These are phyloP conservation scores for Ceratorhiza oryzae-sativae DNA, from an alignment of 1,284 basidiomycete species.

Conservation along the genomic window DNA sequence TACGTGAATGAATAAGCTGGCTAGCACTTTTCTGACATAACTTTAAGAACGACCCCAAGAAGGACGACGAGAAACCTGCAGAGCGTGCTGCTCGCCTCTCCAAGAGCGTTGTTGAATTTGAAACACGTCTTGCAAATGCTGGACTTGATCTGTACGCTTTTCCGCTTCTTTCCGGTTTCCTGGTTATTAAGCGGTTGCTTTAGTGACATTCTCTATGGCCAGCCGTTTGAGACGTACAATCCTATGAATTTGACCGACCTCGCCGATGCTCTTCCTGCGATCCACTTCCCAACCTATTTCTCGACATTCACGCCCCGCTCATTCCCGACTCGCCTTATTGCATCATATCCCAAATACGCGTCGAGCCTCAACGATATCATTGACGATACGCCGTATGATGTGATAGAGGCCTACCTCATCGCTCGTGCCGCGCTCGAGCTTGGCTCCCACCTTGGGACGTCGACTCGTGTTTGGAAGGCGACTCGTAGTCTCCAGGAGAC, in stretches of 20 bases:
- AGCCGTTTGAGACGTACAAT: constrained; percentile 92
- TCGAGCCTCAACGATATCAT: constrained; percentile 74
- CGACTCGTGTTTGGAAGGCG: constrained; percentile 78
- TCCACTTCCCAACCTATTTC: constrained; percentile 81
- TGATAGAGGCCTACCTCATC: constrained; percentile 88
- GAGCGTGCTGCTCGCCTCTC: constrained; percentile 69
- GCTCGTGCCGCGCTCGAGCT: constrained; percentile 70
- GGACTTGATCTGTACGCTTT: constrained; percentile 75
- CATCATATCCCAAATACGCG: constrained; percentile 85
- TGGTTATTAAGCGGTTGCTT: constrained; percentile 8
- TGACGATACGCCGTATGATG: constrained; percentile 69
- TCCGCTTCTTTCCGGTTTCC: not conserved
- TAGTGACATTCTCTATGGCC: constrained; percentile 70
- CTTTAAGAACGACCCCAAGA: constrained; percentile 55
- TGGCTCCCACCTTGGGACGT: constrained; percentile 72
- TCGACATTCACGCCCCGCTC: constrained; percentile 80
- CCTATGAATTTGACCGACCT: constrained; percentile 75
- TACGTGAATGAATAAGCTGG: constrained; percentile 53
- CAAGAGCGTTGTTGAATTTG: constrained; percentile 78
- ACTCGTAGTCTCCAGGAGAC: constrained; percentile 72
- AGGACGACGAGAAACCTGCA: constrained; percentile 52
- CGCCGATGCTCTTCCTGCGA: constrained; percentile 73
- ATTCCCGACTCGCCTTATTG: constrained; percentile 79
- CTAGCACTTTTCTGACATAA: not conserved
- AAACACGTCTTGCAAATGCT: constrained; percentile 79